A percentile compares a stretch with the other conserved stretches of the same genome.
Conservation (phyloP, 2,329 filamentous ascomycete species). For the Alternaria sp. region DNA sequence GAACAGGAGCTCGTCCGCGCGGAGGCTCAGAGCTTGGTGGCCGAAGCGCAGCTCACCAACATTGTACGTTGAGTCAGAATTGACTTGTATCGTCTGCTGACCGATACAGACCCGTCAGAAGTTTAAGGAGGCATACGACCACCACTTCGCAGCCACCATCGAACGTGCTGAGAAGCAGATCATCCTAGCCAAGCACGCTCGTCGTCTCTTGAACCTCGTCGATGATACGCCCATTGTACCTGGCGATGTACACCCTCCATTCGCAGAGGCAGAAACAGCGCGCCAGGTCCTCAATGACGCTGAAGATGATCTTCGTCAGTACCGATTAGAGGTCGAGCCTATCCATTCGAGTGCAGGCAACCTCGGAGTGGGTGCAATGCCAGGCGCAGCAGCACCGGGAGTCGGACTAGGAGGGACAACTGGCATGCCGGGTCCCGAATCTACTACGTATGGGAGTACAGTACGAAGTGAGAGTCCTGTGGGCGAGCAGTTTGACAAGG, state of each 20-base stretch:
- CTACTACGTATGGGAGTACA: constrained; percentile 9
- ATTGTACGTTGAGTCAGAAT: constrained; percentile 62
- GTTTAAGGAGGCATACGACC: constrained; percentile 90
- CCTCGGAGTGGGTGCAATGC: constrained; percentile 58
- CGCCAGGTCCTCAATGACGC: constrained; percentile 90
- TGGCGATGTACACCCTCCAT: constrained; percentile 76
- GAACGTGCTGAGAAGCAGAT: constrained; percentile 97
- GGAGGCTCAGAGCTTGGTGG: constrained; percentile 94
- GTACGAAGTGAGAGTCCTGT: constrained; percentile 29
- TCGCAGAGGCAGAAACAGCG: constrained; percentile 70
- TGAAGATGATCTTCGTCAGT: constrained; percentile 83
- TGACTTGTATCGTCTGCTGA: constrained; percentile 18
- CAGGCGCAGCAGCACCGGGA: constrained; percentile 23
- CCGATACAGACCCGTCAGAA: constrained; percentile 81
- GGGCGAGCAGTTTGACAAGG: constrained; percentile 30
- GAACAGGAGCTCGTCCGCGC: constrained; percentile 97
- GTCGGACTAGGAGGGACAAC: not conserved
- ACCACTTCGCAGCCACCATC: constrained; percentile 88
- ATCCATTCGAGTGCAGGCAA: constrained; percentile 58
- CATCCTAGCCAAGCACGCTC: constrained; percentile 88
- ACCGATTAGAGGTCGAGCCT: constrained; percentile 66
- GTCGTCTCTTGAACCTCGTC: constrained; percentile 80
- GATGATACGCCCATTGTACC: constrained; percentile 91
- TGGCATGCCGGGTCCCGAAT: constrained; percentile 9
- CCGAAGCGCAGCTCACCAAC: constrained; percentile 95